Percentiles rank a stretch among this genome's conserved stretches.
Evolutionary conservation across 106 monocot genomes (phyloP).

Genomic region (Allium fistulosum): DNA sequence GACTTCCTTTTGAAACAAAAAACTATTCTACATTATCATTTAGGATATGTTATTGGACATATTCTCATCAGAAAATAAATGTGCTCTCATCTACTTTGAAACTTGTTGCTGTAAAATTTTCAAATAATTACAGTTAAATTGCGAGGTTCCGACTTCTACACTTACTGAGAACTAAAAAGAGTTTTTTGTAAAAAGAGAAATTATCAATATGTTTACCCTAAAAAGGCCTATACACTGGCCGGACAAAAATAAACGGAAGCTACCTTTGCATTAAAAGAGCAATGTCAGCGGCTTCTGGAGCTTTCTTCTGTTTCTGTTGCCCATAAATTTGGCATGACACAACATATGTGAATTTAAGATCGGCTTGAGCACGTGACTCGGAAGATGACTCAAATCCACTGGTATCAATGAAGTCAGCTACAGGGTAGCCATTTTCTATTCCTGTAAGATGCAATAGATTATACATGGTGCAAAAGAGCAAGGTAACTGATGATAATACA

Average conservation of each 20-base stretch:
- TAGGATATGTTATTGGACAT: too few species aligned
- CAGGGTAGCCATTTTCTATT: slow-evolving; percentile 63
- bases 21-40: too few species aligned
- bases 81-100: too few species aligned
- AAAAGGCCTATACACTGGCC: too few species aligned
- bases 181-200: too few species aligned
- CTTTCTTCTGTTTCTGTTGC: slow-evolving; percentile 83
- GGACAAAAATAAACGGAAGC: not conserved
- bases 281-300: slow-evolving; percentile 88
- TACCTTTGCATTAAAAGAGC: slow-evolving; percentile 93
- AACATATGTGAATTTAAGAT: slow-evolving; percentile 95
- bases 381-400: slow-evolving; percentile 77
- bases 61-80: too few species aligned
- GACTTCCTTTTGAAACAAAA: too few species aligned
- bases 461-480: not conserved
- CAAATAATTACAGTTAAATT: too few species aligned
- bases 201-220: too few species aligned
- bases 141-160: too few species aligned
- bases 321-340: slow-evolving; percentile 98
- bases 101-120: too few species aligned
- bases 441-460: slow-evolving; percentile 23
- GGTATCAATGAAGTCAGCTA: slow-evolving; percentile 45
- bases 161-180: too few species aligned
- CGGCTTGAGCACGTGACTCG: slow-evolving; percentile 88
- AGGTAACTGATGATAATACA: not conserved